A percentile compares a stretch with the other conserved stretches of the same genome.
These are phyloP conservation scores for Leccinum angustisporum DNA, from an alignment of 1,284 basidiomycete species.

Conservation along the genomic window DNA sequence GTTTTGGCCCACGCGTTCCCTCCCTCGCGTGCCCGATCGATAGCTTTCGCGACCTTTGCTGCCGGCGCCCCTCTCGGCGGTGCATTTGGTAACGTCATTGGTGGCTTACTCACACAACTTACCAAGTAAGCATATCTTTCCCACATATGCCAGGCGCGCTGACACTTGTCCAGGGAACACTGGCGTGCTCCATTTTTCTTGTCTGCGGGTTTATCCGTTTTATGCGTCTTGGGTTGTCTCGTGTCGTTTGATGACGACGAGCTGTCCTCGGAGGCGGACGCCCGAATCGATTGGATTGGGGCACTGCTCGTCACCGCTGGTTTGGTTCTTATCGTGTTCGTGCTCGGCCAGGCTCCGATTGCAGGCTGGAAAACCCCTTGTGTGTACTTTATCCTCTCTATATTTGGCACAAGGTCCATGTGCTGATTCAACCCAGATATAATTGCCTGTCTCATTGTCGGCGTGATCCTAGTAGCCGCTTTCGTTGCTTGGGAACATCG, in stretches of 20 bases:
- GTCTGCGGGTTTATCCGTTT: constrained; percentile 49
- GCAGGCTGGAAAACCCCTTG: constrained; percentile 77
- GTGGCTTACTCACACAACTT: constrained; percentile 67
- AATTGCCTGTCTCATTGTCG: constrained; percentile 55
- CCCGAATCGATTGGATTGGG: constrained; percentile 82
- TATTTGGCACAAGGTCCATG: constrained; percentile 2
- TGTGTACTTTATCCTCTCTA: constrained; percentile 37
- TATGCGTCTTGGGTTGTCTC: constrained; percentile 50
- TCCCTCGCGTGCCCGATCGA: constrained; percentile 60
- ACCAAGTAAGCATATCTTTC: constrained; percentile 36
- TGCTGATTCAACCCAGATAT: constrained; percentile 38
- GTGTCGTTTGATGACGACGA: constrained; percentile 55
- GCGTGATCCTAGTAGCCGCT: constrained; percentile 48
- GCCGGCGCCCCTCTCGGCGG: constrained; percentile 81
- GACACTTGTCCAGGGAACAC: constrained; percentile 34
- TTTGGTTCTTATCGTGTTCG: constrained; percentile 78
- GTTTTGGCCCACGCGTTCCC: constrained; percentile 78
- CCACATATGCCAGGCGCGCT: neutral
- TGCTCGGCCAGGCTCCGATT: constrained; percentile 70
- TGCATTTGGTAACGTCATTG: constrained; percentile 65
- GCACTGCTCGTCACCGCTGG: constrained; percentile 73
- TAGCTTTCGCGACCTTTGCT: constrained; percentile 76
- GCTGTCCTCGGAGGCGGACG: constrained; percentile 48
- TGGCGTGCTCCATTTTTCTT: constrained; percentile 68
- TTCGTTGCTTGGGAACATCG: constrained; percentile 66